Conservation (phyloP, 2,329 filamentous ascomycete species). For the Colletotrichum sp. region DNA sequence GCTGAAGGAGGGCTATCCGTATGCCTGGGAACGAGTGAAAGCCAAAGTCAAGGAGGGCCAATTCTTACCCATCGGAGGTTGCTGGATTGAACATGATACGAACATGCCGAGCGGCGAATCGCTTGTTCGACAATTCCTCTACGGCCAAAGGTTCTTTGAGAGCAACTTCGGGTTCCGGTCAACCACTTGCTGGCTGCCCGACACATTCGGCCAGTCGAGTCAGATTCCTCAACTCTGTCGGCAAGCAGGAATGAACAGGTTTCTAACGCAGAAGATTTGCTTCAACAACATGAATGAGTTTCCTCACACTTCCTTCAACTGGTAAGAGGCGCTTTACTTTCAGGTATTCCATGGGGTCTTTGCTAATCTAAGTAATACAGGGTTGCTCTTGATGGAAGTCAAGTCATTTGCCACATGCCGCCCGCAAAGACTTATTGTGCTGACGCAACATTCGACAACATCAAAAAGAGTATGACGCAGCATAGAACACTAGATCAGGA, state of each 20-base stretch:
- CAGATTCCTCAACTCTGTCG: constrained; percentile 71
- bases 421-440: constrained; percentile 72
- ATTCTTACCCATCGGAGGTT: constrained; percentile 72
- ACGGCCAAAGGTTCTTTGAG: constrained; percentile 72
- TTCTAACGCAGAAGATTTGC: constrained; percentile 73
- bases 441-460: constrained; percentile 68
- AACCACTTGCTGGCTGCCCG: constrained; percentile 71
- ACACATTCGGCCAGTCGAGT: constrained; percentile 72
- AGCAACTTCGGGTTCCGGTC: constrained; percentile 68
- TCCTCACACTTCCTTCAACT: constrained; percentile 74
- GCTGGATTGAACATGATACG: constrained; percentile 75
- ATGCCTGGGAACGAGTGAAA: constrained; percentile 69
- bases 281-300: constrained; percentile 80
- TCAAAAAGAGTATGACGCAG: constrained; percentile 66
- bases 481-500: constrained; percentile 73
- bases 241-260: constrained; percentile 69
- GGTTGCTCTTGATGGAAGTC: constrained; percentile 69
- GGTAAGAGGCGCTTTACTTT: no score
- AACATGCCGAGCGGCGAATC: constrained; percentile 73
- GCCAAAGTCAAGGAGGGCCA: constrained; percentile 68
- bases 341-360: no score
- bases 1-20: constrained; percentile 69
- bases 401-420: constrained; percentile 73
- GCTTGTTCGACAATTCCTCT: constrained; percentile 69
- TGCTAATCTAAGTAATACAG: not conserved